Conservation (phyloP, 352 stramenopile genomes). For the Phytophthora pisi region DNA sequence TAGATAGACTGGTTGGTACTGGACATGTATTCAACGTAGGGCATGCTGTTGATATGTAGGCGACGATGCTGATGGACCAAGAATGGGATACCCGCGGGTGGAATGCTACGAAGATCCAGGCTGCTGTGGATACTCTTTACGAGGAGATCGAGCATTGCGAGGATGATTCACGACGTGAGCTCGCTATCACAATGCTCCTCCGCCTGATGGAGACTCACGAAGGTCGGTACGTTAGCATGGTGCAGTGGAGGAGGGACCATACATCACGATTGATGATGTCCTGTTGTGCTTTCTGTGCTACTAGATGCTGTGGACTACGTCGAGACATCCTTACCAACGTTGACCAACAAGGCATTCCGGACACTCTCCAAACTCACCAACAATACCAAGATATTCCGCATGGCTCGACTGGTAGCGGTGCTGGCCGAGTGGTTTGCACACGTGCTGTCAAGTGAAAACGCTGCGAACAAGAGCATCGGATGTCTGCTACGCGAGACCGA, state of each 20-base stretch:
- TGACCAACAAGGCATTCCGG: slow-evolving; percentile 79
- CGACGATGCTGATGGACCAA: slow-evolving; percentile 78
- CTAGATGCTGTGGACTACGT: slow-evolving; percentile 65
- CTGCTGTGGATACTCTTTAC: slow-evolving; percentile 73
- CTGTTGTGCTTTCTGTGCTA: background rate
- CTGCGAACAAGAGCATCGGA: slow-evolving; percentile 49
- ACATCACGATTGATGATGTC: background rate
- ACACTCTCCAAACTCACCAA: slow-evolving; percentile 65
- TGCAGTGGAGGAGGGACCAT: background rate
- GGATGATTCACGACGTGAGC: slow-evolving; percentile 44
- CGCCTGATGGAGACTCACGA: slow-evolving; percentile 72
- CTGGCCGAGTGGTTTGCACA: slow-evolving; percentile 69
- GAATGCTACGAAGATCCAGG: slow-evolving; percentile 64
- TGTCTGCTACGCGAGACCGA: slow-evolving; percentile 70
- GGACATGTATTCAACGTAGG: background rate
- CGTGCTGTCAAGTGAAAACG: slow-evolving; percentile 69
- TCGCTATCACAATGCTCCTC: slow-evolving; percentile 75
- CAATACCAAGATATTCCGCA: slow-evolving; percentile 59
- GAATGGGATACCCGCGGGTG: slow-evolving; percentile 82
- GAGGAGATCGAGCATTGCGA: slow-evolving; percentile 60
- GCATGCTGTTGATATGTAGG: slow-evolving; percentile 32
- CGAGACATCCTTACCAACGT: slow-evolving; percentile 66
- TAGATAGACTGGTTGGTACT: background rate
- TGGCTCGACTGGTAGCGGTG: slow-evolving; percentile 54
- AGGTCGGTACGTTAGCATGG: slow-evolving; percentile 39